A percentile compares a stretch with the other conserved stretches of the same genome.
Evolutionary conservation across 2,329 filamentous ascomycete species (phyloP).

Genomic region (Curvularia verruculosa): DNA sequence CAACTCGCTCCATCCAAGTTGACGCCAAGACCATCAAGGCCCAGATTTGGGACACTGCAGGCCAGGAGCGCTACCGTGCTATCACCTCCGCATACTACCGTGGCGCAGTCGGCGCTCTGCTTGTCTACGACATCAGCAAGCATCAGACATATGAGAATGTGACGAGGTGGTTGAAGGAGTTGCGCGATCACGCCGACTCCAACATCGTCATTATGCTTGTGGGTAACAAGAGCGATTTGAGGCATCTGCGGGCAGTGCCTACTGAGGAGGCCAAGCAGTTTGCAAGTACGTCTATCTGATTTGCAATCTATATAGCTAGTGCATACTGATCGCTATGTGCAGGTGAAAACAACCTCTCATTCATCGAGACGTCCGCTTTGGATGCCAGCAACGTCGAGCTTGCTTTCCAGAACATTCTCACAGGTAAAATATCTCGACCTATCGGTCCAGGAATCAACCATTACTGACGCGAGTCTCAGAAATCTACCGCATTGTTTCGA

Average conservation of each 20-base stretch:
- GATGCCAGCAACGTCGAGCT: slow-evolving; percentile 99
- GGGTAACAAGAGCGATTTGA: slow-evolving; percentile 99
- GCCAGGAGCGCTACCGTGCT: slow-evolving; percentile 97
- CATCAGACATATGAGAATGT: slow-evolving; percentile 99
- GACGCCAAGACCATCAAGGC: slow-evolving; percentile 99
- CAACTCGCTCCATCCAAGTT: slow-evolving; percentile 97
- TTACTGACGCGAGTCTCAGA: slow-evolving; percentile 61
- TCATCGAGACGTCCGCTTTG: slow-evolving; percentile 98
- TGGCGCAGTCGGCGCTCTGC: slow-evolving; percentile 92
- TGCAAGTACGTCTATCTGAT: slow-evolving; percentile 71
- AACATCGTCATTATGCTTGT: slow-evolving; percentile 99
- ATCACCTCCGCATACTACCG: slow-evolving; percentile 99
- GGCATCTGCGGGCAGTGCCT: slow-evolving; percentile 93
- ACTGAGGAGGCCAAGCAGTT: slow-evolving; percentile 98
- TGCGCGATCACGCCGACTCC: slow-evolving; percentile 95
- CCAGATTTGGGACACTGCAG: slow-evolving; percentile 99
- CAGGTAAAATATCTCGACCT: slow-evolving; percentile 67
- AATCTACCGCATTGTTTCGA: slow-evolving; percentile 99
- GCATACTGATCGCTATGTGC: slow-evolving; percentile 7
- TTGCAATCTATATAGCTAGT: slow-evolving; percentile 20
- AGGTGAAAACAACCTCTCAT: slow-evolving; percentile 98
- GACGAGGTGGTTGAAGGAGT: slow-evolving; percentile 97
- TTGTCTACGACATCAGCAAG: slow-evolving; percentile 99
- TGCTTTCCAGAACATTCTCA: slow-evolving; percentile 99
- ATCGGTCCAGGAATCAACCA: neutral